Conservation (phyloP, 352 stramenopile species). For the Phytopythium aichiense region DNA sequence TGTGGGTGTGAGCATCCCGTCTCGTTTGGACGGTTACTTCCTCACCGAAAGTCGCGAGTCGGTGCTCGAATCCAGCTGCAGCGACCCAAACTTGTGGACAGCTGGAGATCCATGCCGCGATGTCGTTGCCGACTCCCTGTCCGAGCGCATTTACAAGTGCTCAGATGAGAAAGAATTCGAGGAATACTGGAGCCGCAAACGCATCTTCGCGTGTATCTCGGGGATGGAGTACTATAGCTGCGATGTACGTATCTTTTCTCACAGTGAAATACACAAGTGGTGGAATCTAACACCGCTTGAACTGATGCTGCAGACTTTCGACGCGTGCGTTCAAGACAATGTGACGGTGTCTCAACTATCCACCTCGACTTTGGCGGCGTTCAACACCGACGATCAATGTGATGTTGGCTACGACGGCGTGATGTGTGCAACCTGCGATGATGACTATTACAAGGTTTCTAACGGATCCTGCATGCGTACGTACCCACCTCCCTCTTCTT, state of each 20-base stretch:
- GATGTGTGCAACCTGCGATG: constrained; percentile 41
- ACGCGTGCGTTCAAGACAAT: constrained; percentile 22
- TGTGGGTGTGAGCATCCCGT: constrained; percentile 38
- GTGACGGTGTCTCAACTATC: neutral
- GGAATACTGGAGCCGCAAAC: constrained; percentile 47
- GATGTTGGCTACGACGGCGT: constrained; percentile 41
- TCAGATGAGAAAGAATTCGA: constrained; percentile 29
- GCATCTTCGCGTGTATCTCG: constrained; percentile 60
- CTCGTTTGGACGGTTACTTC: constrained; percentile 41
- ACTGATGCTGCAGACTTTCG: constrained; percentile 15
- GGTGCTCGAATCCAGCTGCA: constrained; percentile 32
- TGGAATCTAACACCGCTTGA: neutral
- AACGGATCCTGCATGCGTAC: constrained; percentile 55
- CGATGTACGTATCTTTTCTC: constrained; percentile 32
- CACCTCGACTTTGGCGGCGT: neutral
- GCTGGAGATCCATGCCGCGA: constrained; percentile 45
- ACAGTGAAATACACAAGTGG: neutral
- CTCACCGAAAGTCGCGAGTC: constrained; percentile 35
- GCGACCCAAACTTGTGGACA: constrained; percentile 32
- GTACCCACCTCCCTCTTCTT: constrained; percentile 4
- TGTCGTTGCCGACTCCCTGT: constrained; percentile 23
- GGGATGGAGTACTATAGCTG: constrained; percentile 57
- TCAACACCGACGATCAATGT: constrained; percentile 26
- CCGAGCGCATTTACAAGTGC: constrained; percentile 41
- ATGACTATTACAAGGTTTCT: constrained; percentile 52